Conservation (phyloP, 805 yeast species). For the Debaryomyces maramus region DNA sequence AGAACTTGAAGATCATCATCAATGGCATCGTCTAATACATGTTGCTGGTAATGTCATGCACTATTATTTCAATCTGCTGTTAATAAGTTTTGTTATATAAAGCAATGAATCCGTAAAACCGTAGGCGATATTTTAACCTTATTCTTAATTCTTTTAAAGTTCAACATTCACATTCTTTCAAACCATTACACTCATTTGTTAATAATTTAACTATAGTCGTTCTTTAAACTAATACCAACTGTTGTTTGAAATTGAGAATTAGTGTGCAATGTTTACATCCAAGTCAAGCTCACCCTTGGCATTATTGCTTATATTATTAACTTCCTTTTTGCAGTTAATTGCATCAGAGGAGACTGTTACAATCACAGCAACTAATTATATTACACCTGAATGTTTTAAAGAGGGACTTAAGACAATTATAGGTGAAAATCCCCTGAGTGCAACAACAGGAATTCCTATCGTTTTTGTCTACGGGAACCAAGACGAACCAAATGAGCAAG, state of each 20-base stretch:
- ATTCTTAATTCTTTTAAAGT: too few species aligned
- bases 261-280: not conserved
- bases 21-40: not conserved
- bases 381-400: conserved; percentile 23
- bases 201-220: conserved; percentile 1
- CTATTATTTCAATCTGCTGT: not conserved
- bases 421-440: conserved; percentile 16
- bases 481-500: not conserved
- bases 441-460: conserved; percentile 29
- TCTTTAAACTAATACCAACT: conserved; percentile 2
- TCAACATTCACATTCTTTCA: conserved; percentile 2
- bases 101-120: too few species aligned
- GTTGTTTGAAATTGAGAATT: not conserved
- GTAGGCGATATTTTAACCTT: too few species aligned
- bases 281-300: conserved; percentile 1
- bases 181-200: not conserved
- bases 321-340: not conserved
- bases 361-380: conserved; percentile 26
- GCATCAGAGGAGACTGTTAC: conserved; percentile 18
- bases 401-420: conserved; percentile 18
- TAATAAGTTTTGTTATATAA: too few species aligned
- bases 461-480: conserved; percentile 27
- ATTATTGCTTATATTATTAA: not conserved
- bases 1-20: not conserved
- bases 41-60: not conserved